Evolutionary conservation across 805 yeast species (phyloP).

Genomic region (Candida ulmi): DNA sequence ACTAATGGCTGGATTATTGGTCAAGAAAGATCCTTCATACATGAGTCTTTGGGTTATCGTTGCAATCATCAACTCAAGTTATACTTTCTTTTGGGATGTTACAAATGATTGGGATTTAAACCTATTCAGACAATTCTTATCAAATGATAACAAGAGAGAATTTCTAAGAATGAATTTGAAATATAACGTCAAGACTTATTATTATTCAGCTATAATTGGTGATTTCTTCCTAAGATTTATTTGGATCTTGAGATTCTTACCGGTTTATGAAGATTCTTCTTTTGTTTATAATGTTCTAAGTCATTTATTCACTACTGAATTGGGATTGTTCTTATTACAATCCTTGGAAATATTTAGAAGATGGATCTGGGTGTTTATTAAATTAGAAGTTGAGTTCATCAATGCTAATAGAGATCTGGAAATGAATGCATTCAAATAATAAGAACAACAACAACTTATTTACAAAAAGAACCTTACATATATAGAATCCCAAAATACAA

Average conservation of each 20-base stretch:
- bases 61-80: conserved; percentile 62
- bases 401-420: conserved; percentile 23
- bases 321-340: conserved; percentile 65
- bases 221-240: conserved; percentile 69
- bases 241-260: conserved; percentile 61
- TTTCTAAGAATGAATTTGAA: conserved; percentile 20
- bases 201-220: conserved; percentile 48
- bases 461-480: too few relatives aligned
- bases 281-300: conserved; percentile 15
- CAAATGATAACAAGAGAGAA: conserved; percentile 11
- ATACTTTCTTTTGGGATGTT: conserved; percentile 86
- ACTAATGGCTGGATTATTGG: conserved; percentile 29
- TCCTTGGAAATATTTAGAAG: conserved; percentile 74
- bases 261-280: conserved; percentile 12
- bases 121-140: conserved; percentile 31
- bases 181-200: conserved; percentile 27
- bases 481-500: too few relatives aligned
- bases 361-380: conserved; percentile 84
- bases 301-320: conserved; percentile 34
- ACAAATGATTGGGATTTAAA: conserved; percentile 82
- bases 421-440: conserved; percentile 17
- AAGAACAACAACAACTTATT: not conserved
- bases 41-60: conserved; percentile 26
- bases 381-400: conserved; percentile 66
- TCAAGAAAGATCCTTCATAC: conserved; percentile 12